These are phyloP conservation scores for Nothomitra cinnamomea DNA, from an alignment of 2,329 filamentous ascomycete species.

Conservation along the genomic window DNA sequence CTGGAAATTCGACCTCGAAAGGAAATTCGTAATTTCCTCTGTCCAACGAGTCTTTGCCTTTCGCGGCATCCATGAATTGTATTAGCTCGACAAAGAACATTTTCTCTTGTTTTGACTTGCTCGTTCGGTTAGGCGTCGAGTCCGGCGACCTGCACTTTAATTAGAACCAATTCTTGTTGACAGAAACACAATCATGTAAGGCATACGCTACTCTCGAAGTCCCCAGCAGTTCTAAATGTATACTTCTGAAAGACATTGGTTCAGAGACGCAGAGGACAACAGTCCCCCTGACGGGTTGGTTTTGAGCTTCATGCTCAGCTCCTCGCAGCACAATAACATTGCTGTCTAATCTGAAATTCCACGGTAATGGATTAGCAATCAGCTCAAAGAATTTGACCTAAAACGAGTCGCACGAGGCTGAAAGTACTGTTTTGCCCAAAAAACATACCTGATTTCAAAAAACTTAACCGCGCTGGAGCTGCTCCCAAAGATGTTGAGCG, in stretches of 20 bases:
- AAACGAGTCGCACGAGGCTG: too few species aligned
- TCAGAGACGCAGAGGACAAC: constrained; percentile 57
- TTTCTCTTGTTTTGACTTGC: constrained; percentile 20
- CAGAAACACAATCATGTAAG: constrained; percentile 3
- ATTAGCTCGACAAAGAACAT: constrained; percentile 52
- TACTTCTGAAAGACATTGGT: constrained; percentile 52
- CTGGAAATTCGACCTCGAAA: constrained; percentile 58
- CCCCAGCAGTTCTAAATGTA: constrained; percentile 55
- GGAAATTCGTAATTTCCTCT: constrained; percentile 74
- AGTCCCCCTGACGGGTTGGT: constrained; percentile 55
- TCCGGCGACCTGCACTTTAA: constrained; percentile 37
- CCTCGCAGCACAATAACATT: constrained; percentile 68
- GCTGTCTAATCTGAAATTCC: constrained; percentile 45
- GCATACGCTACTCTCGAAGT: constrained; percentile 52
- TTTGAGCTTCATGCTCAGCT: constrained; percentile 55
- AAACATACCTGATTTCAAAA: constrained; percentile 7
- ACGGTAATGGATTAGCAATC: constrained; percentile 2
- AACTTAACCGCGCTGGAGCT: constrained; percentile 5
- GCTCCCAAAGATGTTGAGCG: constrained; percentile 3
- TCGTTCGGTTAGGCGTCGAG: constrained; percentile 31
- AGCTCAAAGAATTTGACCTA: too few species aligned
- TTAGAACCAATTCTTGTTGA: constrained; percentile 29
- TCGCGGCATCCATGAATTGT: constrained; percentile 43
- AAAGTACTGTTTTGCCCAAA: not conserved
- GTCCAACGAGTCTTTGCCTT: constrained; percentile 37